Evolutionary conservation across 2,329 filamentous ascomycete genomes (phyloP), one percentile per base, ranked within the genome.

Genomic region (Capronia epimyces): DNA sequence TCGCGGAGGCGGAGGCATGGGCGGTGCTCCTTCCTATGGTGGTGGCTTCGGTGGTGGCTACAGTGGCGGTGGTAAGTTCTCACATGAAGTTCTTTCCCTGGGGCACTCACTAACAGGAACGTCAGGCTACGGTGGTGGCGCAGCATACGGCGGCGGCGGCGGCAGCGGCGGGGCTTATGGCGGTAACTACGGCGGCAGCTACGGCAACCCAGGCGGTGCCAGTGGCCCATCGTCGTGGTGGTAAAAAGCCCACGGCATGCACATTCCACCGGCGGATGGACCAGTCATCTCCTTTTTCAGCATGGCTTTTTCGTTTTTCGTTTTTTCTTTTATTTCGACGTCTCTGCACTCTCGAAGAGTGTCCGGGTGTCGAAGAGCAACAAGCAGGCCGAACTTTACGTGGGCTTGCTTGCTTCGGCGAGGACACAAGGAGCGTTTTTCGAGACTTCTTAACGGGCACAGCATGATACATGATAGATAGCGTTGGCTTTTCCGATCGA

Each of bases 1-100:
- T 74, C 89, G 89, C 71, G 81, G 80, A 59, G 67, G 67, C 53
- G 66, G 68, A 42, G 57, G 59, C 34, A 63, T 65, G 59, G 69
- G 70, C 36, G 58, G 62, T 53, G 60, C 65, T 57, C 65, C 69
- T 47, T 70, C 66, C 44, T 67, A 64, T 52, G 64, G 65, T 48
- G 61, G 62, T 46, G 64, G 64, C 46, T 58, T 54, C 46, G 55
- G 62, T 27, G 52, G 57, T 49, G 53, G 60, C 42, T 50, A 52
- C 45, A 52, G 55, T 45, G 59, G 62, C 43, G 56, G 64, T 58
- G 58, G 67, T 58, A 56, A 56, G 57, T 54, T 13, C 7, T 20
- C 9, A 5, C 27, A 20, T 16, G 9, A 20, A 34, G 43, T 36
- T 15, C 24, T 46, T 43, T 31, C 6, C 34, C 29, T 10, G 27